Evolutionary conservation across 2,329 filamentous ascomycete species (phyloP), one percentile per base, ranked within the genome.

Genomic region (Hypoxylon sp.): DNA sequence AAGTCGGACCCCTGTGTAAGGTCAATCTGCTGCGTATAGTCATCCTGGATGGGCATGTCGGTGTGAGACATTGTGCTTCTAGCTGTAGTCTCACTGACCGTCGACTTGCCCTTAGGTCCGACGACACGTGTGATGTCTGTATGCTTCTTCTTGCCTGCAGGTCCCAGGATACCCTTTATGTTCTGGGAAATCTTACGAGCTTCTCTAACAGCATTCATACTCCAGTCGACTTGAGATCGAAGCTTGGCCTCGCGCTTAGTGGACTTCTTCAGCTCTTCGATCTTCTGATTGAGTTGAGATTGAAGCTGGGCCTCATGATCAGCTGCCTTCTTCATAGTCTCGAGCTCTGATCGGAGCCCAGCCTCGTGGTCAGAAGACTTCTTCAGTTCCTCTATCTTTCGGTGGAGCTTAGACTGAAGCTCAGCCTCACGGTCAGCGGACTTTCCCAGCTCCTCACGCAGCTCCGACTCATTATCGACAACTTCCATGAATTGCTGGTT

Each of bases 1-100:
- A 76, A 78, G 55, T 78, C 76, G 13, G 77, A 78, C 19, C 76
- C 78, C 45, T 78, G 75, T 5, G 75, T 78, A 25, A 80, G 69
- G 61, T 80, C 72, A 48, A 80, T 73, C 64, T 80, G 77, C 49
- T 75, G 76, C 9, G 79, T 80, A 28, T 75, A 79, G 63, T 81
- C 79, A 9, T 81, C 79, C 52, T 80, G 77, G 38, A 77, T 73
- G 46, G 77, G 75, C 67, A 78, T 72, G 53, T 75, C 76, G n/a
- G 65, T 74, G 25, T 76, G 73, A 52, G 76, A 75, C 51, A 73
- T 74, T 50, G 70, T 75, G 75, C 73, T 80, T 70, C 76, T 79
- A 71, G 75, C 75, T 50, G 79, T 79, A 49, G 74, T 71, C 67
- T 80, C 79, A 49, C 73, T 78, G 25, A 71, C 65, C 34, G 73